Evolutionary conservation across 108 stramenopile species (phyloP), one percentile per base, ranked within the genome.

Genomic region (Nitzschia inconspicua): DNA sequence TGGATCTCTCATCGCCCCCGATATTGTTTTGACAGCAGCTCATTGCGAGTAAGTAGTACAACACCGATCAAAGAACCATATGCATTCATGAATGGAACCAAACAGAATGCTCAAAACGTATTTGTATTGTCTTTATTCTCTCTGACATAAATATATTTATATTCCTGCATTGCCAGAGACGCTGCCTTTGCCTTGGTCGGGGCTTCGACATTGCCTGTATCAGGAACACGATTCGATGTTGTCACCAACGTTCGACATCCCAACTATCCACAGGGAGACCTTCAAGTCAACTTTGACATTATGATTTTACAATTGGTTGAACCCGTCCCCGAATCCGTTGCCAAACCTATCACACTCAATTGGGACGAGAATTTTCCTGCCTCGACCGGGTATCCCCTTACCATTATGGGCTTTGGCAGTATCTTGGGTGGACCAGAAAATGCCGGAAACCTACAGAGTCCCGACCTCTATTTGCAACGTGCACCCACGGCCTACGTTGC

Each of bases 21-120:
- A 70, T 47, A 23, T 61, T 2, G 46, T 70, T 2, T 47, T 70
- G 16, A 62, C 68, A 14, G 60, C 68, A 5, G 68, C 60, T 14
- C 52, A 61, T 54, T 70, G 68, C 26, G 18, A 40, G 48, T 49
- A 49, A 49, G 48, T 24, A 18, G n/a, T n/a, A n/a, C n/a, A n/a
- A n/a, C 10, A 1, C 11, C 11, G 36, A 37, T 37, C 8, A 37
- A 8, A 37, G 36, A 37, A 37, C 8, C 11, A 11, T 37, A 37
- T n/a, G n/a, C n/a, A n/a, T n/a, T n/a, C n/a, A n/a, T n/a, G n/a
- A n/a, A 11, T 37, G 8, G 36, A 11, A 37, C 8, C 8, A 37
- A 10, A 8, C 10, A 37, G 9, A 8, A 10, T 37, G 36, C 10
- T 37, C 16, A 6, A 4, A 49, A 2, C 27, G 26, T 47, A 10